phyloP scores from a whole-genome alignment of 805 yeast species.

The Teunomyces tritomae region DNA sequence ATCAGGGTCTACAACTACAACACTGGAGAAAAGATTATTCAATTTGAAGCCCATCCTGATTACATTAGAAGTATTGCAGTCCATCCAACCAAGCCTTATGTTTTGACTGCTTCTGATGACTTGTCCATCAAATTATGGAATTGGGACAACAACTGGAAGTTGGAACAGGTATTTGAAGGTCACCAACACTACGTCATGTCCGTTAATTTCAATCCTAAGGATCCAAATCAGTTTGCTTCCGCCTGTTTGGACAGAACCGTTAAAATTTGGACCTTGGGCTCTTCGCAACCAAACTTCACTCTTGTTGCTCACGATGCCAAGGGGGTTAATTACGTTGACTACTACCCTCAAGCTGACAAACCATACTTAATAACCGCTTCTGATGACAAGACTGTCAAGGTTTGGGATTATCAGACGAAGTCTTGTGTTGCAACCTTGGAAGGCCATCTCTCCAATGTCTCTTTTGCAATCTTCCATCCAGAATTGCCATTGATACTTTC shows the following conservation, averaged over 20 bases:
- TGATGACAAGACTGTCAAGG: slow-evolving; percentile 83
- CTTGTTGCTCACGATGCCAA: slow-evolving; percentile 85
- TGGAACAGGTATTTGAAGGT: slow-evolving; percentile 90
- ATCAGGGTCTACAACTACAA: slow-evolving; percentile 91
- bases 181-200: slow-evolving; percentile 96
- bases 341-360: slow-evolving; percentile 95
- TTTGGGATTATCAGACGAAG: slow-evolving; percentile 98
- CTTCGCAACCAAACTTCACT: slow-evolving; percentile 85
- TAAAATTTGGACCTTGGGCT: slow-evolving; percentile 93
- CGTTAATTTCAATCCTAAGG: slow-evolving; percentile 94
- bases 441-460: slow-evolving; percentile 92
- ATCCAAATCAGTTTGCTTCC: slow-evolving; percentile 95
- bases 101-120: slow-evolving; percentile 89
- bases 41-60: slow-evolving; percentile 98
- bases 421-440: slow-evolving; percentile 90
- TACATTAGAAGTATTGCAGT: slow-evolving; percentile 91
- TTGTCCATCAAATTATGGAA: slow-evolving; percentile 92
- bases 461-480: slow-evolving; percentile 98
- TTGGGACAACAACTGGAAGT: slow-evolving; percentile 92
- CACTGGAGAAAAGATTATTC: slow-evolving; percentile 91
- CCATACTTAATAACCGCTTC: slow-evolving; percentile 91
- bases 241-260: slow-evolving; percentile 96
- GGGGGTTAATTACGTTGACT: slow-evolving; percentile 95
- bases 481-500: slow-evolving; percentile 91
- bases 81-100: slow-evolving; percentile 89